Evolutionary conservation across 192 early-diverging fungal species (phyloP).

Genomic region (Thamnidium elegans): DNA sequence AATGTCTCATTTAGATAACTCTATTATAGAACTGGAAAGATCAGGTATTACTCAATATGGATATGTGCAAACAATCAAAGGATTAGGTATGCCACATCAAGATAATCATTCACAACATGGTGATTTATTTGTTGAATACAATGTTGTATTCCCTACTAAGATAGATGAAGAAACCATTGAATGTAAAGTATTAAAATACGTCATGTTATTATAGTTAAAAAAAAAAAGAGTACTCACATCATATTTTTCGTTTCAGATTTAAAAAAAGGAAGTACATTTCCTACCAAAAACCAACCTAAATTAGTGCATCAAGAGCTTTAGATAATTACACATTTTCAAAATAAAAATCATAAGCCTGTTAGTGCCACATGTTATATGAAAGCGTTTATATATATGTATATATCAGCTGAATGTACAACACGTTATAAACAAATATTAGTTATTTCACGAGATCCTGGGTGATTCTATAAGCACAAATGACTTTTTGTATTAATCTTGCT

Average conservation of each 20-base stretch:
- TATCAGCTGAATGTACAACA: too few species aligned
- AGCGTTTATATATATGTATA: background rate
- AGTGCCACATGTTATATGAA: background rate
- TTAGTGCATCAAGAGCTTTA: constrained; percentile 15
- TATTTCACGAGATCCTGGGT: too few species aligned
- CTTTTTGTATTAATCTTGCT: too few species aligned
- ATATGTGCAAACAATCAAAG: constrained; percentile 74
- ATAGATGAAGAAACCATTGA: constrained; percentile 40
- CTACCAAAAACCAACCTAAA: background rate
- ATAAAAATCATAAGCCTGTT: too few species aligned
- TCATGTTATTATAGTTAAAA: background rate
- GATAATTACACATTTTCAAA: background rate
- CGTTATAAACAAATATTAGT: too few species aligned
- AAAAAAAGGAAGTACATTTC: background rate
- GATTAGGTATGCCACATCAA: constrained; percentile 87
- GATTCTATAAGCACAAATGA: too few species aligned
- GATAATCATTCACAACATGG: constrained; percentile 59
- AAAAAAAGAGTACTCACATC: too few species aligned
- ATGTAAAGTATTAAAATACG: constrained; percentile 26
- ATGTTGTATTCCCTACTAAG: constrained; percentile 71
- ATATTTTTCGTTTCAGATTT: background rate
- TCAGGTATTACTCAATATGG: constrained; percentile 57
- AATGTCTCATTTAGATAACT: constrained; percentile 79
- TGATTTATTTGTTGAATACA: constrained; percentile 87
- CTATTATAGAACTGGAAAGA: constrained; percentile 59